These are phyloP conservation scores for Prinsepia uniflora DNA, from an alignment of 306 rosid species.

Conservation along the genomic window DNA sequence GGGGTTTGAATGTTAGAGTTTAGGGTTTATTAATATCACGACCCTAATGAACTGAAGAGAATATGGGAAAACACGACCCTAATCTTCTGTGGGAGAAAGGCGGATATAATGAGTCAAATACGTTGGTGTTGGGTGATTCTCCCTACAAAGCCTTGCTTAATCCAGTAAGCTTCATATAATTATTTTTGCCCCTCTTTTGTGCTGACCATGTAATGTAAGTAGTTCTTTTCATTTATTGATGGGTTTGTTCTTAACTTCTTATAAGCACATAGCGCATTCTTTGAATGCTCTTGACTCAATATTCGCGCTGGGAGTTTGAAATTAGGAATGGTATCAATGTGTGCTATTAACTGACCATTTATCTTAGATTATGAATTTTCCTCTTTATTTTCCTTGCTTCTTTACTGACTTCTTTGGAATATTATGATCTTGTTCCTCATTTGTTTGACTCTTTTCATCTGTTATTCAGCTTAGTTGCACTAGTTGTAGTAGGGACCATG, in stretches of 20 bases:
- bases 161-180: slow-evolving; percentile 45
- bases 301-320: background rate
- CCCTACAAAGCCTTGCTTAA: slow-evolving; percentile 83
- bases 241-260: too few species aligned
- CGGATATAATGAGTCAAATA: slow-evolving; percentile 58
- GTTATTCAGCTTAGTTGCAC: background rate
- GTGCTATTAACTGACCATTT: background rate
- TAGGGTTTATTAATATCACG: too few species aligned
- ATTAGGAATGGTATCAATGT: background rate
- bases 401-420: background rate
- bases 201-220: too few species aligned
- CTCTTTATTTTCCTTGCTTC: slow-evolving; percentile 1
- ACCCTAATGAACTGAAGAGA: slow-evolving; percentile 59
- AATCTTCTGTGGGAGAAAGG: slow-evolving; percentile 78
- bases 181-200: background rate
- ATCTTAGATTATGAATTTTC: background rate
- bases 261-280: too few species aligned
- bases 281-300: background rate
- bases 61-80: slow-evolving; percentile 75
- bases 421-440: background rate
- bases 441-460: background rate
- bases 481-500: background rate
- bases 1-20: too few species aligned
- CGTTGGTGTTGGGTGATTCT: slow-evolving; percentile 80
- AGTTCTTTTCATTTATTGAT: too few species aligned